Percentiles rank a stretch among this genome's conserved stretches.
These are phyloP conservation scores for Termitomyces sp. DNA, from an alignment of 768 basidiomycete genomes.

Conservation along the genomic window DNA sequence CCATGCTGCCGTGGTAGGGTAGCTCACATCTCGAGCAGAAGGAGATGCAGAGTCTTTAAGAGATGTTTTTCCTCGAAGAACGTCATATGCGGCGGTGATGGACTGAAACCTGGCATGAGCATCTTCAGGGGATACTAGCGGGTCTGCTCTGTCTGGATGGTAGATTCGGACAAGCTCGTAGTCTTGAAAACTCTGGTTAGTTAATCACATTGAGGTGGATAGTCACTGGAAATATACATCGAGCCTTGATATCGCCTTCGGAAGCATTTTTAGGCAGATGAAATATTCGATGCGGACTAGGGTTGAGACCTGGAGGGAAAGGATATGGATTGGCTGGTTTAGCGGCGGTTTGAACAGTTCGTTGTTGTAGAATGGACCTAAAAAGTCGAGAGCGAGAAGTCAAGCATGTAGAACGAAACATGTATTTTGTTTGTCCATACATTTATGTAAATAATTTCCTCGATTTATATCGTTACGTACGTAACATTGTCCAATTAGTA, in stretches of 20 bases:
- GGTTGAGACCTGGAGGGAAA: constrained; percentile 42
- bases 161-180: constrained; percentile 77
- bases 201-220: background rate
- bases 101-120: constrained; percentile 65
- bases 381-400: background rate
- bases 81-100: constrained; percentile 64
- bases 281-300: constrained; percentile 59
- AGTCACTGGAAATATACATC: constrained; percentile 36
- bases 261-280: constrained; percentile 50
- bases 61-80: constrained; percentile 43
- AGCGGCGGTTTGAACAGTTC: background rate
- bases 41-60: constrained; percentile 9
- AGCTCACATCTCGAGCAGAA: constrained; percentile 14
- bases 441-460: background rate
- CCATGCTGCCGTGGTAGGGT: constrained; percentile 32
- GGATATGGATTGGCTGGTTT: constrained; percentile 31
- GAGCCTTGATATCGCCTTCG: constrained; percentile 46
- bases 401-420: constrained; percentile 1
- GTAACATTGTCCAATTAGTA: background rate
- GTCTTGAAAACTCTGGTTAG: constrained; percentile 35
- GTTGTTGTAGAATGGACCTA: background rate
- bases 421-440: background rate
- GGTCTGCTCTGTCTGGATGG: constrained; percentile 62
- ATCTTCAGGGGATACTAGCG: constrained; percentile 34
- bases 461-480: too few species aligned